Base-by-base conservation (phyloP, 2,329 filamentous ascomycete genomes). In the Monosporascus ibericus region DNA sequence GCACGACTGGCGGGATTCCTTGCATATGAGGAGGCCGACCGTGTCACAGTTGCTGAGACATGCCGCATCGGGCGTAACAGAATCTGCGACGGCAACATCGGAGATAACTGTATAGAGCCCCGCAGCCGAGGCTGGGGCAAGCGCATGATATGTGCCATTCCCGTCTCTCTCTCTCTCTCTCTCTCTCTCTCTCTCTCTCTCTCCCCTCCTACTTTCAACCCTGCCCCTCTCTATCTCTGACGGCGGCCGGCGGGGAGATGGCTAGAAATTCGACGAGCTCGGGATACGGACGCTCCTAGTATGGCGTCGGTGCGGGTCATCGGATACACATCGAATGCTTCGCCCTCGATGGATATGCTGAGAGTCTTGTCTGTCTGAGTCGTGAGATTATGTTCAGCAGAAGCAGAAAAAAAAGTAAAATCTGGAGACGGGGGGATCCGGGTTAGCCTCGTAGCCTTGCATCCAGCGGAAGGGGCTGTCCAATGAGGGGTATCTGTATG, bases 131-230 rank as follows among this genome's bases (percentile, higher is more conserved):
- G 57, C 47, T 55, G 57, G 30, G 60, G 49, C 25, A 56, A 50
- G 44, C 55, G 58, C 15, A 55, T 48, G 50, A 60, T 50, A 18
- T 57, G 53, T 53, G 59, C 53, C 53, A 59, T 59, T 49, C 37
- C 20, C 37, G n/a, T 44, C 38, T 20, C 15, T 46, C 22, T 44
- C 6, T 20, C 15, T 46, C 22, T 44, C 6, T 44, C 38, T 20
- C 15, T 46, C 22, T 44, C 6, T 44, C 38, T 20, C 15, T 46
- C 22, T 44, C 6, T n/a, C n/a, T n/a, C n/a, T n/a, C n/a, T n/a
- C n/a, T n/a, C 22, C 42, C n/a, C 22, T 30, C 22, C 22, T 9
- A 39, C 17, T 17, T 17, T 18, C 34, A 18, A 47, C 49, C 49
- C 44, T 36, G 34, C n/a, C 27, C 38, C 36, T 38, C 36, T 38